Conservation (phyloP, 1,284 basidiomycete genomes). For the Pyrrhoderma noxium region DNA sequence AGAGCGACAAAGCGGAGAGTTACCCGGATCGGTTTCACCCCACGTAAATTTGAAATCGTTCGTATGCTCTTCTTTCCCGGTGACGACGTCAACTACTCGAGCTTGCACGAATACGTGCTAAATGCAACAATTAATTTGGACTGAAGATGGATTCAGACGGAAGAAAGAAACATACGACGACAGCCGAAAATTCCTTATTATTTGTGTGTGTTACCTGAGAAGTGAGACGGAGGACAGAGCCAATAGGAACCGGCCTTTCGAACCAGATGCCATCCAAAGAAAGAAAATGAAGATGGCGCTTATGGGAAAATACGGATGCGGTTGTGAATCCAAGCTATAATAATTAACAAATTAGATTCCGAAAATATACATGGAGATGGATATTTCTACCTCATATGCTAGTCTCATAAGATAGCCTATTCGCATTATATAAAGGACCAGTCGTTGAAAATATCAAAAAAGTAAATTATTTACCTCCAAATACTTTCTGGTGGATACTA, state of each 20-base stretch:
- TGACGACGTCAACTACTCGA: slow-evolving; percentile 68
- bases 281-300: slow-evolving; percentile 57
- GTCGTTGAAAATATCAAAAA: background rate
- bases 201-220: slow-evolving; percentile 59
- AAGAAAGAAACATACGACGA: slow-evolving; percentile 39
- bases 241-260: slow-evolving; percentile 74
- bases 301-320: slow-evolving; percentile 61
- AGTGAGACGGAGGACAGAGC: slow-evolving; percentile 67
- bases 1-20: slow-evolving; percentile 36
- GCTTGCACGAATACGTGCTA: slow-evolving; percentile 71
- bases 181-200: slow-evolving; percentile 36
- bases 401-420: slow-evolving; percentile 54
- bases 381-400: slow-evolving; percentile 51
- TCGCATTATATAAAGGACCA: slow-evolving; percentile 3
- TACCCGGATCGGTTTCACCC: slow-evolving; percentile 35
- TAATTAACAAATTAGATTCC: background rate
- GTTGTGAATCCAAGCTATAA: slow-evolving; percentile 73
- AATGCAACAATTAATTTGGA: slow-evolving; percentile 15
- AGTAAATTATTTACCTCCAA: slow-evolving; percentile 43
- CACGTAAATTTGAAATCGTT: slow-evolving; percentile 72
- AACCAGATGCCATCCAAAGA: slow-evolving; percentile 77
- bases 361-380: background rate
- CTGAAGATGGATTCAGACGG: slow-evolving; percentile 5
- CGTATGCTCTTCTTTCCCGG: slow-evolving; percentile 58
- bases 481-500: slow-evolving; percentile 75